Evolutionary conservation across 192 early-diverging fungal genomes (phyloP), one percentile per base, ranked within the genome.

Genomic region (Polychytrium aggregatum): DNA sequence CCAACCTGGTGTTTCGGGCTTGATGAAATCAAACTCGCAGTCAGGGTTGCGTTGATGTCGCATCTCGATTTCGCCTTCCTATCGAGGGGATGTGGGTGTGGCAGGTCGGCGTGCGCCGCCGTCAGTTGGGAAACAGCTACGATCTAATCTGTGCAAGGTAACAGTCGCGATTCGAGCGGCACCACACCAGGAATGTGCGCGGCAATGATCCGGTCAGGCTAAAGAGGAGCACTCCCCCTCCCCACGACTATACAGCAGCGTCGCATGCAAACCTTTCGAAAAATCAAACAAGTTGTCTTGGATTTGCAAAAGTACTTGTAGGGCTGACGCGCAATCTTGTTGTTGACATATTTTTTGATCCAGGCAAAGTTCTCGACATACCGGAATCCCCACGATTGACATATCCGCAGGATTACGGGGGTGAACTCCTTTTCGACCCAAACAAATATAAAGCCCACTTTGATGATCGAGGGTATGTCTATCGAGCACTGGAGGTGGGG

Each of bases 291-390:
- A 22, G 84, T 90, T 30, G 87, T 69, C 48, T 97, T 97, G 28
- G 81, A 84, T 63, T 86, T 87, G 52, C 81, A 72, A 51, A 97
- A 93, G 57, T 87, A 92, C 21, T 55, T 64, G 24, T 76, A 85
- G 21, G 74, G 63, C 26, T 79, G 63, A 20, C 66, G 52, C 11
- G 69, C 79, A 53, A 97, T 87, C 39, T 74, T 71, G 62, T 97
- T 93, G 61, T 90, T 87, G 33, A 77, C 57, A 41, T 76, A 64
- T 41, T 82, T 71, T 48, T 90, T 90, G 56, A 94, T 86, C 91
- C 92, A 97, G 60, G 84, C 87, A 70, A 97, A 91, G 70, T 94
- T 97, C 57, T 93, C 92, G 0, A 94, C 87, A 56, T 97, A 97
- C 39, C 86, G 84, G 69, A 91, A 86, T 1, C 81, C 78, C 89